These are phyloP conservation scores for Polytrichum commune DNA, from an alignment of 225 moss, liverwort and hornwort genomes.

Conservation along the genomic window DNA sequence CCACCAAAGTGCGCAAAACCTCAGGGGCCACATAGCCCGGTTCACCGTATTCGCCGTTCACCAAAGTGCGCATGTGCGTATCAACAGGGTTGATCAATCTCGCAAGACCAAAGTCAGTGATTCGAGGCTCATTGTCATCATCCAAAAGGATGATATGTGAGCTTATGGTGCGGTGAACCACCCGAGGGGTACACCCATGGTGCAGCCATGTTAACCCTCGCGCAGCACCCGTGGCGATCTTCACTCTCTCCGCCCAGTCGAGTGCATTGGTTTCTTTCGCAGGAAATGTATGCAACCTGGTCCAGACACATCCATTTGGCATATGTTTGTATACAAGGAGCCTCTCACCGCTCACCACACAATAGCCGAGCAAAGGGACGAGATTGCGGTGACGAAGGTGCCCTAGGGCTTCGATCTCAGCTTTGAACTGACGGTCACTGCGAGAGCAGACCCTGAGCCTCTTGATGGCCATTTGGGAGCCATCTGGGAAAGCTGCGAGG, in stretches of 20 bases:
- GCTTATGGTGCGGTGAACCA: slow-evolving; percentile 83
- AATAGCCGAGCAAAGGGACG: slow-evolving; percentile 78
- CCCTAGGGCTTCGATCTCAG: slow-evolving; percentile 86
- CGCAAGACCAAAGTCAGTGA: slow-evolving; percentile 88
- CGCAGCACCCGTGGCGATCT: slow-evolving; percentile 69
- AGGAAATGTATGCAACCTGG: slow-evolving; percentile 35
- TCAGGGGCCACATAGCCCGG: slow-evolving; percentile 89
- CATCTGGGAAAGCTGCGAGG: slow-evolving; percentile 57
- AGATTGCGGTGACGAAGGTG: slow-evolving; percentile 70
- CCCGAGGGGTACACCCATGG: slow-evolving; percentile 84
- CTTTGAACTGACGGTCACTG: slow-evolving; percentile 60
- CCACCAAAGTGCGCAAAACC: slow-evolving; percentile 59
- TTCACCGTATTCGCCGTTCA: slow-evolving; percentile 84
- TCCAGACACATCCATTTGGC: slow-evolving; percentile 65
- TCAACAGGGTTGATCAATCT: slow-evolving; percentile 75
- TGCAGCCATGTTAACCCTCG: slow-evolving; percentile 78
- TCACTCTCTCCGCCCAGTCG: slow-evolving; percentile 79
- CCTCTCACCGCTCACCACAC: slow-evolving; percentile 68
- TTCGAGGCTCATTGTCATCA: slow-evolving; percentile 67
- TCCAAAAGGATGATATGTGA: slow-evolving; percentile 64
- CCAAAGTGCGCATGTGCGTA: slow-evolving; percentile 79
- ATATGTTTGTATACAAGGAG: slow-evolving; percentile 85
- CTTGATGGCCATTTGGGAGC: slow-evolving; percentile 72
- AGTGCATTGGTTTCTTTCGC: slow-evolving; percentile 18
- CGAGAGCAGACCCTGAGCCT: slow-evolving; percentile 63